These are phyloP conservation scores for Neospermospora avenae DNA, from an alignment of 2,329 filamentous ascomycete genomes.

Conservation along the genomic window DNA sequence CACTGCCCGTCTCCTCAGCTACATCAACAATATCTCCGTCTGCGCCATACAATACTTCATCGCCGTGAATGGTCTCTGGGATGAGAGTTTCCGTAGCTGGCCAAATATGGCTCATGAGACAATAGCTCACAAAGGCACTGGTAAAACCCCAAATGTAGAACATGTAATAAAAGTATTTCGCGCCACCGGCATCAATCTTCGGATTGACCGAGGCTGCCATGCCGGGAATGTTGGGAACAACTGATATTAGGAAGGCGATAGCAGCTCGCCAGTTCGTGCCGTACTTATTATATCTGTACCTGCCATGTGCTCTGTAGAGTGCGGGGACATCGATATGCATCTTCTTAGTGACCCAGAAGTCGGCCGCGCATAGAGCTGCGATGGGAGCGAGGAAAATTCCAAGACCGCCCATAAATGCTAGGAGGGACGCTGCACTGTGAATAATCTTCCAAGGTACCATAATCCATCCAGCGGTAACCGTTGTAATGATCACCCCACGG, in stretches of 20 bases:
- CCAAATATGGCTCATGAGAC: constrained; percentile 33
- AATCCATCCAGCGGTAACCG: constrained; percentile 40
- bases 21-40: constrained; percentile 13
- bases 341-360: constrained; percentile 35
- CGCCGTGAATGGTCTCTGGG: constrained; percentile 33
- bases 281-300: constrained; percentile 29
- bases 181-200: constrained; percentile 31
- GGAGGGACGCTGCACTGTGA: constrained; percentile 31
- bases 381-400: constrained; percentile 40
- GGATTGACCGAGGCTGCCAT: constrained; percentile 28
- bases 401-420: constrained; percentile 35
- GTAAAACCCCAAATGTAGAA: constrained; percentile 40
- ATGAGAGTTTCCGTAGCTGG: constrained; percentile 35
- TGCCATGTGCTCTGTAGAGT: constrained; percentile 32
- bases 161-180: constrained; percentile 37
- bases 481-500: constrained; percentile 43
- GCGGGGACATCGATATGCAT: constrained; percentile 36
- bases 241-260: constrained; percentile 26
- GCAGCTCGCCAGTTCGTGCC: constrained; percentile 30
- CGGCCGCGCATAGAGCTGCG: constrained; percentile 38
- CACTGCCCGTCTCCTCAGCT: constrained; percentile 19
- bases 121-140: constrained; percentile 36
- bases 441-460: constrained; percentile 49
- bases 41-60: constrained; percentile 18
- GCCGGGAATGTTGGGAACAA: constrained; percentile 29